Evolutionary conservation across 768 basidiomycete species (phyloP), one percentile per base, ranked within the genome.

Genomic region (Tephrocybe sp.): DNA sequence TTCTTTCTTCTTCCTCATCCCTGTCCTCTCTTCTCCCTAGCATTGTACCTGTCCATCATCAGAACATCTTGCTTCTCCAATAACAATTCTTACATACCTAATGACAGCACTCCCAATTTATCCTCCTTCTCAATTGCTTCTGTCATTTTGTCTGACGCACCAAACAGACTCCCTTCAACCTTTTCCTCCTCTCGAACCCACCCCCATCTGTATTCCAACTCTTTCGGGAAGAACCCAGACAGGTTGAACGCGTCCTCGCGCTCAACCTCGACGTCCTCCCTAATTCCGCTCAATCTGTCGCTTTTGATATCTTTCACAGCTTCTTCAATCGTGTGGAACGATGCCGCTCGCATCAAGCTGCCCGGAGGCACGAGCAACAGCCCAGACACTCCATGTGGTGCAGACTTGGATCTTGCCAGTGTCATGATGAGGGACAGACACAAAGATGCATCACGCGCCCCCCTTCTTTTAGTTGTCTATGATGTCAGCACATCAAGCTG

Each of bases 211-310:
- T 66, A 64, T 19, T 60, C 26, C 26, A 26, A 26, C 4, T 26
- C 64, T 63, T 64, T 53, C 5, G 79, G 78, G 61, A 79, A 79
- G 66, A 80, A 80, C 8, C 72, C 71, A 30, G 63, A 61, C 49
- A 82, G 66, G 60, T 64, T 75, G 66, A 80, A 79, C 3, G 77
- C 76, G 53, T 80, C 78, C 48, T 70, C 71, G 11, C 49, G 39
- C 26, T 54, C 49, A 8, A 39, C 45, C 11, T 31, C 39, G n/a
- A 17, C 36, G 8, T 31, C 19, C 16, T 49, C 39, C 4, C 13
- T 26, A 14, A 43, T 31, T 8, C 8, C 40, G 2, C 10, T 41
- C 40, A 47, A 33, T 11, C 10, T 8, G 35, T 43, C 36, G 20
- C 38, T 39, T 33, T 50, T 46, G 4, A 19, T 23, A 22, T 40